Evolutionary conservation across 768 basidiomycete species (phyloP), one percentile per base, ranked within the genome.

Genomic region (Mycena metata): DNA sequence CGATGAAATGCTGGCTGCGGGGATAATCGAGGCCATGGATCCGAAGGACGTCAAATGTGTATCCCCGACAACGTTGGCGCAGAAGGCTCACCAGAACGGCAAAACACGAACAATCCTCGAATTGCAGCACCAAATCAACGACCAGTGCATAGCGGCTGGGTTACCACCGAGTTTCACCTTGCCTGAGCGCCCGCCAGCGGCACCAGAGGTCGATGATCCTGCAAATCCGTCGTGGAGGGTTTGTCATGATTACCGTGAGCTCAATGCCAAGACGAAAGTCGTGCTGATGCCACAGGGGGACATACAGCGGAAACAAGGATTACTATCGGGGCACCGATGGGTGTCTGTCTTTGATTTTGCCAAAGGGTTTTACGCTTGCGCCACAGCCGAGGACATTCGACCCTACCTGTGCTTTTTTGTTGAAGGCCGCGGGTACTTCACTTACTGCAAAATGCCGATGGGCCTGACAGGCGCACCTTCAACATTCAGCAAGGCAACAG

Each of bases 321-420:
- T 67, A 0, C 71, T 84, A 0, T 73, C 71, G 9, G 82, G 83
- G 0, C 80, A 84, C 46, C 45, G 76, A 0, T 85, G 77, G 74
- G 46, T 80, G 0, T 71, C 65, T n/a, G 68, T 79, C 0, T 78
- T 83, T 24, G 81, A 85, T 68, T 80, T 82, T 56, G 77, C 80
- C 9, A 70, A 73, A 0, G 83, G 81, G 0, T 84, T 82, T 74
- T 78, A 78, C 59, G 74, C 70, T 13, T 67, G 70, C 19, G 52
- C 58, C 9, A 66, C 75, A 1, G 39, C 64, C 6, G 43, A 52
- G 15, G 76, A 75, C 12, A 36, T 36, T 36, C 36, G 36, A 12
- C 36, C 36, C 6, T 36, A 36, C 12, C 36, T 36, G 36, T 36
- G 36, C 12, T 36, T 36, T 36, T 36, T n/a, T n/a, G n/a, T n/a